Evolutionary conservation across 1,139 yeast species (phyloP).

Genomic region (Pichia terricola): DNA sequence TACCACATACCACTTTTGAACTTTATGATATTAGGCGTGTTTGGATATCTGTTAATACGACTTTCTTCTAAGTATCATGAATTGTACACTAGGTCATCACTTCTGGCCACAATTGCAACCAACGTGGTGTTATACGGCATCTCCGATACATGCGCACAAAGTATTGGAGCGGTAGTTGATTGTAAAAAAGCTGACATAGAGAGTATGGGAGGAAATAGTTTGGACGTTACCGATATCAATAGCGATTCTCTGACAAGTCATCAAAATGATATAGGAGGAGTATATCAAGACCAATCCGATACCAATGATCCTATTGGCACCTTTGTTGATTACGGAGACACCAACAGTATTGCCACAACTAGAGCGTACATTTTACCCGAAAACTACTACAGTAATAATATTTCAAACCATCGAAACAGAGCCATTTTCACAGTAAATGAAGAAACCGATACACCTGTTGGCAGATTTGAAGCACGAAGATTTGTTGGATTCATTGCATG

Average conservation of each 20-base stretch:
- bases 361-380: too few species aligned
- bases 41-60: slow-evolving; percentile 40
- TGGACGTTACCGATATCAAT: too few species aligned
- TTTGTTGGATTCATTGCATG: slow-evolving; percentile 76
- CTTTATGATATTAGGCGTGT: slow-evolving; percentile 38
- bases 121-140: slow-evolving; percentile 77
- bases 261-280: too few species aligned
- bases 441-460: neutral
- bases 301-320: too few species aligned
- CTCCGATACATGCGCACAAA: slow-evolving; percentile 85
- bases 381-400: too few species aligned
- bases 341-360: too few species aligned
- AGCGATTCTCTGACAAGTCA: too few species aligned
- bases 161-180: slow-evolving; percentile 26
- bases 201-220: too few species aligned
- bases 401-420: too few species aligned
- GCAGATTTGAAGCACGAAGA: slow-evolving; percentile 29
- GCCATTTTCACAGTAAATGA: neutral
- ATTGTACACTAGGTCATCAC: slow-evolving; percentile 57
- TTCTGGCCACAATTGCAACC: slow-evolving; percentile 74
- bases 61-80: slow-evolving; percentile 50
- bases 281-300: too few species aligned
- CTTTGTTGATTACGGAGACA: slow-evolving; percentile 30
- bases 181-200: too few species aligned
- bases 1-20: slow-evolving; percentile 40